Evolutionary conservation across 345 rosid genomes (phyloP).

Genomic region (Arabidopsis arenosa): DNA sequence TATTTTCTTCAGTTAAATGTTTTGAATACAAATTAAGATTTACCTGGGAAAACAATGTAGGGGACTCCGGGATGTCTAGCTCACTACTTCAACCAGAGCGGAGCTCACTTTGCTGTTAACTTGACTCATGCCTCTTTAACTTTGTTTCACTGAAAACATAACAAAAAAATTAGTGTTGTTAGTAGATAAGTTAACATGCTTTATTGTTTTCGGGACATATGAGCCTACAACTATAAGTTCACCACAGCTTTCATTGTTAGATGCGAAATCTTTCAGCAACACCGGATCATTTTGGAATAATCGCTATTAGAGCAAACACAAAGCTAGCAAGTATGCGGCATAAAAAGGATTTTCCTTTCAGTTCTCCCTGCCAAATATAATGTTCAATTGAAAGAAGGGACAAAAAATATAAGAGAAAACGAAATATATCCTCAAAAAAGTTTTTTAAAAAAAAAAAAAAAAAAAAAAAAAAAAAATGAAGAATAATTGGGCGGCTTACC

Average conservation of each 20-base stretch:
- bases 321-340: slow-evolving; percentile 92
- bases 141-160: slow-evolving; percentile 13
- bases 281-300: slow-evolving; percentile 76
- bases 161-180: slow-evolving; percentile 30
- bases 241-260: slow-evolving; percentile 64
- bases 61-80: slow-evolving; percentile 96
- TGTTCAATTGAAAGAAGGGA: slow-evolving; percentile 23
- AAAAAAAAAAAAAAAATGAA: too few relatives aligned
- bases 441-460: neutral
- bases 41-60: slow-evolving; percentile 97
- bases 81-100: slow-evolving; percentile 89
- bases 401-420: slow-evolving; percentile 12
- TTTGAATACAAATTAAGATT: slow-evolving; percentile 16
- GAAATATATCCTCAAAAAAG: neutral
- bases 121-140: slow-evolving; percentile 32
- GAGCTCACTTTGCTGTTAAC: slow-evolving; percentile 96
- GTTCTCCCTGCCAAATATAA: slow-evolving; percentile 75
- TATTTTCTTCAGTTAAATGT: slow-evolving; percentile 7
- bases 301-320: slow-evolving; percentile 89
- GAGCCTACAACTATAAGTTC: slow-evolving; percentile 94
- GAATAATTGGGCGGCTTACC: slow-evolving; percentile 52
- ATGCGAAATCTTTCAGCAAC: slow-evolving; percentile 76
- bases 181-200: slow-evolving; percentile 62
- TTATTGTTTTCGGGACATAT: slow-evolving; percentile 95
- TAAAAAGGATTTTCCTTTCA: slow-evolving; percentile 82